Percentiles rank a stretch among this genome's conserved stretches.
These are phyloP conservation scores for Suillus decipiens DNA, from an alignment of 768 basidiomycete species.

Conservation along the genomic window DNA sequence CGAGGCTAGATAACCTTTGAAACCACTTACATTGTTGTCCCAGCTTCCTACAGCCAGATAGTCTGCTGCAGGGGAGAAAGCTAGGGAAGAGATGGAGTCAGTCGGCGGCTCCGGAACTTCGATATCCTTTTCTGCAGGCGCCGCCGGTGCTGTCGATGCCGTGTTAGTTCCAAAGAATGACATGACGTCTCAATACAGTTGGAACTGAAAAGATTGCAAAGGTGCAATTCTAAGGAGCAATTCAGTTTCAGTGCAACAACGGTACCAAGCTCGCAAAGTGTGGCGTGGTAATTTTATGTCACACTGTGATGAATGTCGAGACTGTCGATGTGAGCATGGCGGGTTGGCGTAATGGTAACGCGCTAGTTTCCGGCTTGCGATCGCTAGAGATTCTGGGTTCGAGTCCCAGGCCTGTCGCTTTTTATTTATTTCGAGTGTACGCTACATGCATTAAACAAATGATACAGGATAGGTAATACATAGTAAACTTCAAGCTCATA, in stretches of 20 bases:
- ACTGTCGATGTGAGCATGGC: slow-evolving; percentile 26
- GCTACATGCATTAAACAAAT: background rate
- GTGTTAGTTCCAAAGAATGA: slow-evolving; percentile 43
- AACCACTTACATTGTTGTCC: slow-evolving; percentile 79
- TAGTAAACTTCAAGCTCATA: background rate
- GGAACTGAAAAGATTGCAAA: slow-evolving; percentile 3
- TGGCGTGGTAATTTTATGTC: slow-evolving; percentile 19
- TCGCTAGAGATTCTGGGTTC: slow-evolving; percentile 64
- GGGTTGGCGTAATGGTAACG: slow-evolving; percentile 68
- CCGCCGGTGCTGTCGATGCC: slow-evolving; percentile 36
- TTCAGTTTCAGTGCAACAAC: background rate
- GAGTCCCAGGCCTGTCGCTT: slow-evolving; percentile 61
- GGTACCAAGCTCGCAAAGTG: background rate
- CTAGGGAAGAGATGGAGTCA: slow-evolving; percentile 84
- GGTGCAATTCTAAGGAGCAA: slow-evolving; percentile 3
- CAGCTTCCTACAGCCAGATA: slow-evolving; percentile 92
- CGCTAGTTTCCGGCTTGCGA: slow-evolving; percentile 56
- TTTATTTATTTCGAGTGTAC: slow-evolving; percentile 18
- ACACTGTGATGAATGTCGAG: background rate
- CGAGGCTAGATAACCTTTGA: background rate
- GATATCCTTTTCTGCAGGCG: slow-evolving; percentile 68
- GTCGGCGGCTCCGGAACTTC: slow-evolving; percentile 79
- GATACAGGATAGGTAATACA: background rate
- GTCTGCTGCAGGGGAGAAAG: slow-evolving; percentile 85
- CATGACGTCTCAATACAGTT: slow-evolving; percentile 29